Evolutionary conservation across 2,329 filamentous ascomycete genomes (phyloP), one percentile per base, ranked within the genome.

Genomic region (Alternaria gansuensis): DNA sequence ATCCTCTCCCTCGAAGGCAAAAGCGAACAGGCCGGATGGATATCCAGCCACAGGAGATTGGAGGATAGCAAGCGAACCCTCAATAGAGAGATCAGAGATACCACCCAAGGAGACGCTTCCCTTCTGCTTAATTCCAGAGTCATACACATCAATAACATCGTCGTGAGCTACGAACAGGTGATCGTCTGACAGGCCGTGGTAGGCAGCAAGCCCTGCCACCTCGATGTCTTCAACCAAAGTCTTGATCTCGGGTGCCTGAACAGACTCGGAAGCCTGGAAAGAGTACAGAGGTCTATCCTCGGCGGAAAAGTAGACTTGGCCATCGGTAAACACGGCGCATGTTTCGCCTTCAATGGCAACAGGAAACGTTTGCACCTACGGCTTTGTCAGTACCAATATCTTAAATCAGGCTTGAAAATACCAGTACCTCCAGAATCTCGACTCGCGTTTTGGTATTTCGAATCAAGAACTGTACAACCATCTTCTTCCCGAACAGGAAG

Each of bases 401-500:
- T n/a, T 2, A 11, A 1, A 10, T 1, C 9, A 28, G 2, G 5
- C 33, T 14, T 5, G 1, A 24, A 14, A 5, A 24, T 3, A 14
- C 9, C 4, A 6, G 9, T 41, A 72, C 71, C 57, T 74, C 70
- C 1, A 72, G 53, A 33, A 75, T 59, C 26, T 72, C 59, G n/a
- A 67, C 51, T 13, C 59, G 51, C n/a, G 62, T 36, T 1, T 61
- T 45, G 2, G 54, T 24, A 0, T 24, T 52, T 28, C 64, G 63
- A 13, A 73, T 41, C 7, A 74, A 43, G 7, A 74, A 64, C 23
- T 75, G 72, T 21, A 75, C 70, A 2, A 68, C 67, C 59, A 62
- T 67, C 45, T 68, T 69, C 54, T 75, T 75, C 26, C 72, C 72
- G 40, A 75, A 74, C 9, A 75, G 28, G 48, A 71, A 75, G 6